Evolutionary conservation across 2,329 filamentous ascomycete genomes (phyloP), one percentile per base, ranked within the genome.

Genomic region (Trichoderma semiorbis): DNA sequence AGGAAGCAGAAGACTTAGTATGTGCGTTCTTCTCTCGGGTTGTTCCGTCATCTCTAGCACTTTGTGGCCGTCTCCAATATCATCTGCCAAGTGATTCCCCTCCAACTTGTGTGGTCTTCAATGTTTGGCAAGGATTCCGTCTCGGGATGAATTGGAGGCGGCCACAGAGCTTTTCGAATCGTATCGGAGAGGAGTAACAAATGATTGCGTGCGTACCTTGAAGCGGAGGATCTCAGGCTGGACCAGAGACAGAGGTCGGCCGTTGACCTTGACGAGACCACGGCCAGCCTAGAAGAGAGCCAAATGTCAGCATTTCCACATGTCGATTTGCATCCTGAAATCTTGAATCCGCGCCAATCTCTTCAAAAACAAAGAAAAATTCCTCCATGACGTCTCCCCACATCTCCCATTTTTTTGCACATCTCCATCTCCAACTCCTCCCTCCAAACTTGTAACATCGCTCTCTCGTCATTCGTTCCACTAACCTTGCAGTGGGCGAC

Each of bases 221-320:
- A 97, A 98, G 85, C 96, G 93, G 82, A 99, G 90, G 86, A 97
- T 92, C 88, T 97, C 93, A 81, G 96, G 95, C 89, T 98, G 93
- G 81, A 97, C 93, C 81, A 98, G 93, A 82, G 89, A 88, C 81
- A 99, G 91, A 82, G 96, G 96, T 85, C 94, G 93, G 87, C 96
- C 96, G 90, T 98, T 99, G 87, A 98, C 96, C 90, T 97, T 97
- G 87, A 99, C 90, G 81, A 98, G 91, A 85, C 96, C 96, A 78
- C 80, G 79, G 75, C 83, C 83, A 78, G 83, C 78, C 83, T 84
- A 75, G 73, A 69, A 26, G 50, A 53, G 16, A 50, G 71, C 11
- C 60, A 53, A 55, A 74, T 69, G 79, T 82, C 76, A 83, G 80
- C 75, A 75, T 74, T 75, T 74, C 64, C 47, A 30, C 53, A 14